Base-by-base conservation (phyloP, 176 grass and related monocot genomes). In the Secale cereale region DNA sequence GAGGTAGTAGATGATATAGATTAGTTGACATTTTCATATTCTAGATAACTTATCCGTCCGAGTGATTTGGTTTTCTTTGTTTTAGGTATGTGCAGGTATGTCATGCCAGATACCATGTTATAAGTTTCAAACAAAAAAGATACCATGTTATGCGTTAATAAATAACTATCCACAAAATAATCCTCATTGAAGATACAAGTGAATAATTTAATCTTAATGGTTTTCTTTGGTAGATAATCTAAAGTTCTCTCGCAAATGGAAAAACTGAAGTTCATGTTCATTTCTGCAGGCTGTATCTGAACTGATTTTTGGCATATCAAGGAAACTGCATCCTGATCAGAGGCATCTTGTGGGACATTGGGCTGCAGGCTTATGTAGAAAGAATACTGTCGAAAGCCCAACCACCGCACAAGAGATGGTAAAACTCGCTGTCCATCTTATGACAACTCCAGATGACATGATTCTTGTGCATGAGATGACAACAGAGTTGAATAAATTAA, bases 281-380 rank as follows among this genome's bases (percentile, higher is more conserved):
- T 86, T 91, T 86, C 57, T 73, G 28, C 87, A 97, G 92, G 85
- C 9, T 83, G 68, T 97, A 86, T 84, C 82, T 85, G 92, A 93
- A 84, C 61, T 94, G 76, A 84, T 97, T 85, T 85, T 88, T 36
- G 67, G 57, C 74, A 78, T 91, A 59, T 92, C 86, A 63, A 91
- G 89, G 60, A 90, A 87, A 79, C 59, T 93, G 63, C 88, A 86
- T 81, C 79, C 29, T 48, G 89, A 81, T 88, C 84, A 88, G 78
- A 91, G 82, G 71, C 86, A 87, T 70, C 80, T 81, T 82, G 20
- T 91, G 48, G 90, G 91, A 93, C 85, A 33, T n/a, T 95, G 92
- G 90, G 86, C 88, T 46, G 36, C 65, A 39, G 78, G 65, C 35
- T 71, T 90, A 81, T 93, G 88, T 69, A 65, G 36, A 82, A 91